Evolutionary conservation across 1,284 basidiomycete genomes (phyloP).

Genomic region (Ceratobasidium sp.): DNA sequence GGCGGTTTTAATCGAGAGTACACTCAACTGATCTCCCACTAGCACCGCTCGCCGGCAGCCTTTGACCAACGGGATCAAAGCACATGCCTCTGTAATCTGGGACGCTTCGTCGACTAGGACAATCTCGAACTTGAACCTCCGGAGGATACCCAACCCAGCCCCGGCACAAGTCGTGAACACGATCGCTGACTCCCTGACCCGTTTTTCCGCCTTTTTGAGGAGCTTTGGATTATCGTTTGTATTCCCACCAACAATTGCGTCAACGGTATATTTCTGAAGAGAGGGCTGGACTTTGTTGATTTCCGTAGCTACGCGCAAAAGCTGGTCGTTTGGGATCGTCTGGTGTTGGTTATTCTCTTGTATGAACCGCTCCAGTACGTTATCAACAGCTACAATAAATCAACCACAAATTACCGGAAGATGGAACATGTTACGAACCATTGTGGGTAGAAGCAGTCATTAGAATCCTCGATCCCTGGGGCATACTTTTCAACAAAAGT

Average conservation of each 20-base stretch:
- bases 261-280: conserved; percentile 70
- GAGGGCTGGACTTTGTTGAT: conserved; percentile 69
- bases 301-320: conserved; percentile 75
- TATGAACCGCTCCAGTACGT: conserved; percentile 73
- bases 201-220: conserved; percentile 68
- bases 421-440: conserved; percentile 57
- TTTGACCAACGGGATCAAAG: conserved; percentile 74
- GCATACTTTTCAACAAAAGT: conserved; percentile 59
- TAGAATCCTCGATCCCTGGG: conserved; percentile 64
- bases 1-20: not conserved
- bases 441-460: conserved; percentile 79
- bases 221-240: conserved; percentile 70
- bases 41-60: conserved; percentile 69
- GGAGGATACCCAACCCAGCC: conserved; percentile 70
- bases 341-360: conserved; percentile 51
- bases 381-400: conserved; percentile 68
- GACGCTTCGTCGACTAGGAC: conserved; percentile 76
- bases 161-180: conserved; percentile 76
- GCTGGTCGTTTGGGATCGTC: conserved; percentile 66
- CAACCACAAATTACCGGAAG: not conserved
- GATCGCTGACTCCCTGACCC: conserved; percentile 67
- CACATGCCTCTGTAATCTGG: conserved; percentile 69
- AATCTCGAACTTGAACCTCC: conserved; percentile 70
- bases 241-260: conserved; percentile 72
- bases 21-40: conserved; percentile 75